Evolutionary conservation across 176 grass and related monocot species (phyloP).

Genomic region (Eremochloa ophiuroides): DNA sequence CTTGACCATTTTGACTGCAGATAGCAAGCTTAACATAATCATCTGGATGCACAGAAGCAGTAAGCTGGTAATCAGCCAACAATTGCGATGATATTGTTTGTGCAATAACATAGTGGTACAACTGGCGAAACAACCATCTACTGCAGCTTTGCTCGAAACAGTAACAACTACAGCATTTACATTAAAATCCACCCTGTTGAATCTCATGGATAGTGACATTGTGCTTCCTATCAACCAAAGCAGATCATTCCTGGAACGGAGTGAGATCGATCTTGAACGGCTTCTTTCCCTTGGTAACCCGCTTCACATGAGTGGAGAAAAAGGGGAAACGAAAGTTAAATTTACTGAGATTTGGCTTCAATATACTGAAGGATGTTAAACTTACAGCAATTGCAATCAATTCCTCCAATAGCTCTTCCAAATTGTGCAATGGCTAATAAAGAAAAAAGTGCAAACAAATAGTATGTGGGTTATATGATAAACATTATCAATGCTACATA

Average conservation of each 20-base stretch:
- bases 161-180: too few relatives aligned
- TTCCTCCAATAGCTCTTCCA: constrained; percentile 87
- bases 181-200: not conserved
- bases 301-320: constrained; percentile 7
- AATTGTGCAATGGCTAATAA: constrained; percentile 66
- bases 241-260: constrained; percentile 44
- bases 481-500: not conserved
- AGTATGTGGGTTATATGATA: not conserved
- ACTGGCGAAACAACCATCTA: not conserved
- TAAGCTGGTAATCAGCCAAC: not conserved
- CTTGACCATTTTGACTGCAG: not conserved
- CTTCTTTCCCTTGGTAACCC: constrained; percentile 78
- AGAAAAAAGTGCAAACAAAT: not conserved
- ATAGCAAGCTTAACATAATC: not conserved
- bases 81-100: not conserved
- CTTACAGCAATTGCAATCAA: constrained; percentile 88
- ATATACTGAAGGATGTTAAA: constrained; percentile 1
- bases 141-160: not conserved
- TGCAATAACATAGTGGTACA: not conserved
- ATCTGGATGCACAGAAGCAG: not conserved
- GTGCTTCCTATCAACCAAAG: not conserved
- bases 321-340: not conserved
- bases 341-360: not conserved
- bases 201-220: not conserved
- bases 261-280: constrained; percentile 74